phyloP scores from a whole-genome alignment of 1,284 basidiomycete genomes.

The Sanghuangporus sanghuang region DNA sequence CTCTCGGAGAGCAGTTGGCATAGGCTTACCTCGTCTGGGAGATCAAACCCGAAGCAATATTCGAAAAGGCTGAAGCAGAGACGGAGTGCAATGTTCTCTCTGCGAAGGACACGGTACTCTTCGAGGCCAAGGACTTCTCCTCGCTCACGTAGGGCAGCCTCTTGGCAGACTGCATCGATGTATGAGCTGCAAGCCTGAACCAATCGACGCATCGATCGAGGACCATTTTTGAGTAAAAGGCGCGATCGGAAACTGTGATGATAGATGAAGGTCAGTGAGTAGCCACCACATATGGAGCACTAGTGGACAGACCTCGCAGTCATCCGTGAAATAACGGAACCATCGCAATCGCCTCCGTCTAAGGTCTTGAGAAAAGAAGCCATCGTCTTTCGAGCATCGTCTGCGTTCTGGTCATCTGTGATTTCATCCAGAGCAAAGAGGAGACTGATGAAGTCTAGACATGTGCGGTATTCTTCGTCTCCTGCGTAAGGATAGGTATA shows the following conservation, averaged over 20 bases:
- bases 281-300: neutral
- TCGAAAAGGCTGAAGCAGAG: constrained; percentile 61
- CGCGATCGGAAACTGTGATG: constrained; percentile 8
- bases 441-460: constrained; percentile 61
- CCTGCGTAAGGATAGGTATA: constrained; percentile 57
- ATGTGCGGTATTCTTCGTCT: constrained; percentile 52
- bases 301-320: constrained; percentile 5
- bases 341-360: constrained; percentile 46
- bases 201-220: constrained; percentile 34
- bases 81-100: constrained; percentile 62
- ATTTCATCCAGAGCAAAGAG: constrained; percentile 68
- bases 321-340: constrained; percentile 36
- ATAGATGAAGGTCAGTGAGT: neutral
- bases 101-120: constrained; percentile 49
- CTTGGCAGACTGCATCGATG: constrained; percentile 48
- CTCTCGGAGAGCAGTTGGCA: neutral
- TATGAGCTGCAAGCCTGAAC: constrained; percentile 50
- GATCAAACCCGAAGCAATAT: constrained; percentile 53
- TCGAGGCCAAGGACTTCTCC: constrained; percentile 47
- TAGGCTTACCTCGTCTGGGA: constrained; percentile 41
- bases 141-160: constrained; percentile 56
- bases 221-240: constrained; percentile 12
- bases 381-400: constrained; percentile 50
- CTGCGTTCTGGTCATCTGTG: constrained; percentile 59
- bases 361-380: constrained; percentile 49